Evolutionary conservation across 495 filamentous ascomycete genomes (phyloP).

Genomic region (Penicillium salamii): DNA sequence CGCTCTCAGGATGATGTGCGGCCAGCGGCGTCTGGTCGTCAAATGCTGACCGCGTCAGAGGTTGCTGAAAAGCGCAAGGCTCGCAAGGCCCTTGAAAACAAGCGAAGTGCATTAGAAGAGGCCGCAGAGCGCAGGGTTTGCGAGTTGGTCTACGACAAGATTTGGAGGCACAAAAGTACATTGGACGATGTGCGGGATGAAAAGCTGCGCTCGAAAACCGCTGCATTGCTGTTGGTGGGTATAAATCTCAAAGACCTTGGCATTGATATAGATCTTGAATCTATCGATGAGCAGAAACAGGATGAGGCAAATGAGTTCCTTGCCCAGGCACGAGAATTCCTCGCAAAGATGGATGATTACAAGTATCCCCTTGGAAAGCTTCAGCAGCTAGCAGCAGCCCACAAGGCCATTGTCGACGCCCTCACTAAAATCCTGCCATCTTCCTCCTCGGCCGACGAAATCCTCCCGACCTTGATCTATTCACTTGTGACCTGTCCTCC

Average conservation of each 20-base stretch:
- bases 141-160: conserved; percentile 78
- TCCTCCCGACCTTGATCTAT: conserved; percentile 94
- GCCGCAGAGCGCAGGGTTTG: conserved; percentile 87
- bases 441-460: conserved; percentile 93
- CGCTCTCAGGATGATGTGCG: conserved; percentile 27
- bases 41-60: conserved; percentile 90
- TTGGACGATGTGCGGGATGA: conserved; percentile 95
- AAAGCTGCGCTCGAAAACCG: conserved; percentile 91
- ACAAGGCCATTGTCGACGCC: conserved; percentile 93
- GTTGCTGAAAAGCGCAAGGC: conserved; percentile 75
- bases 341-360: conserved; percentile 82
- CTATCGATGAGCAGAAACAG: conserved; percentile 57
- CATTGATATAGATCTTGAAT: conserved; percentile 60
- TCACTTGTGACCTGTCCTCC: conserved; percentile 87
- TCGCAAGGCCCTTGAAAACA: conserved; percentile 71
- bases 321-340: conserved; percentile 65
- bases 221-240: conserved; percentile 83
- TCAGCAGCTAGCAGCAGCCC: conserved; percentile 78
- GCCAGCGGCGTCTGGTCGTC: conserved; percentile 54
- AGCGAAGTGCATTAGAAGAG: conserved; percentile 77
- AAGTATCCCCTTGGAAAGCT: conserved; percentile 90
- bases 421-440: conserved; percentile 71
- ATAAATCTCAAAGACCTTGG: conserved; percentile 86
- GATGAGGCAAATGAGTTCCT: conserved; percentile 71
- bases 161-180: conserved; percentile 88